phyloP scores from a whole-genome alignment of 148 eudicot species.

The Cornus kousa region DNA sequence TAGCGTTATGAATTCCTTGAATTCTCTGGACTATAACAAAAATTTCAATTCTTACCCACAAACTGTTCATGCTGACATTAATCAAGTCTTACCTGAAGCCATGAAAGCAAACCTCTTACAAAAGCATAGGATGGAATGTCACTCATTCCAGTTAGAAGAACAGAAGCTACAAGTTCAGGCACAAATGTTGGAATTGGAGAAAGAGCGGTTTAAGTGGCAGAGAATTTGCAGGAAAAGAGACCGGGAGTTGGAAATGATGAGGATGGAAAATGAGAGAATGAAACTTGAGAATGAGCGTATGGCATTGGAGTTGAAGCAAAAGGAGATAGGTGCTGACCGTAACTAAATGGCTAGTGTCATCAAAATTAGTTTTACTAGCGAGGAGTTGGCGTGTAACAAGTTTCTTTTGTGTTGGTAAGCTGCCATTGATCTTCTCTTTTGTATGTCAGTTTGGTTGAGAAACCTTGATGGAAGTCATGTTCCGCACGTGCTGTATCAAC shows the following conservation, averaged over 20 bases:
- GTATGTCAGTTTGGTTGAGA: neutral
- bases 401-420: constrained; percentile 6
- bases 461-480: neutral
- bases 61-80: constrained; percentile 29
- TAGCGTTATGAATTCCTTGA: constrained; percentile 30
- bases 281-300: constrained; percentile 71
- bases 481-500: neutral
- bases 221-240: constrained; percentile 65
- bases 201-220: constrained; percentile 73
- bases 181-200: constrained; percentile 70
- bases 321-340: constrained; percentile 41
- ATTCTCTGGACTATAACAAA: constrained; percentile 40
- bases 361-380: neutral
- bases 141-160: constrained; percentile 50
- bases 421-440: neutral
- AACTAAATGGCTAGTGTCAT: neutral
- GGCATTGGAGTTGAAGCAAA: constrained; percentile 66
- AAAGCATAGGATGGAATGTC: constrained; percentile 42
- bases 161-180: constrained; percentile 55
- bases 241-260: constrained; percentile 57
- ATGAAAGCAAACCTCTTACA: constrained; percentile 33
- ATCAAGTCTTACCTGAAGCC: constrained; percentile 33
- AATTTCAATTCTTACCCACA: constrained; percentile 31
- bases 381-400: neutral
- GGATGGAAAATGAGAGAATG: constrained; percentile 70